These are phyloP conservation scores for Fusarium aywerte DNA, from an alignment of 2,329 filamentous ascomycete genomes.

Conservation along the genomic window DNA sequence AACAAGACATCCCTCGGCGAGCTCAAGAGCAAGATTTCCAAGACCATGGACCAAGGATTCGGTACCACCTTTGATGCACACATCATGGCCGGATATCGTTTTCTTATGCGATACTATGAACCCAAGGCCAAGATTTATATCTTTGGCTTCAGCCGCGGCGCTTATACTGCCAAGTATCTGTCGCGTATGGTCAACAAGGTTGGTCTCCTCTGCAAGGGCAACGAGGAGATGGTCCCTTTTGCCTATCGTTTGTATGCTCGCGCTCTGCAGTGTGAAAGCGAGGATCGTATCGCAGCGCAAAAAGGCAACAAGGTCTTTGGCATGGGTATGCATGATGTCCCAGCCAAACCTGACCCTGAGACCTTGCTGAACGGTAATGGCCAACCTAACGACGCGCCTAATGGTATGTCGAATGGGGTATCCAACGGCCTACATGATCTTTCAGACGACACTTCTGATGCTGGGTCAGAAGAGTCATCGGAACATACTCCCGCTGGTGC, in stretches of 20 bases:
- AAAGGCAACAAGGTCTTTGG: not conserved
- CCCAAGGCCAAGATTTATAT: slow-evolving; percentile 61
- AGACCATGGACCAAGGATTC: slow-evolving; percentile 56
- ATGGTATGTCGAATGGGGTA: not conserved
- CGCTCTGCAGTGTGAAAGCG: slow-evolving; percentile 52
- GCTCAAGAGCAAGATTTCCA: slow-evolving; percentile 50
- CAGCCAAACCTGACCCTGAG: not conserved
- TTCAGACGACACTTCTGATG: no score
- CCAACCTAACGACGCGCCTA: not conserved
- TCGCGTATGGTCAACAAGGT: slow-evolving; percentile 61
- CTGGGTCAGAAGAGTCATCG: no score
- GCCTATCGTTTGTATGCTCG: slow-evolving; percentile 57
- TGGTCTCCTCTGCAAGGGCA: slow-evolving; percentile 61
- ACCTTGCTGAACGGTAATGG: not conserved
- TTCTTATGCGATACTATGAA: slow-evolving; percentile 64
- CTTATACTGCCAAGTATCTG: slow-evolving; percentile 63
- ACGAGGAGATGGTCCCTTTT: slow-evolving; percentile 64
- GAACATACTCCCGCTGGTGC: not conserved
- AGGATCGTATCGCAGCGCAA: slow-evolving; percentile 39
- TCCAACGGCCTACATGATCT: not conserved
- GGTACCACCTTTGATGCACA: slow-evolving; percentile 62
- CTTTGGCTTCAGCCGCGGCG: slow-evolving; percentile 64
- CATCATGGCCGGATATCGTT: slow-evolving; percentile 63
- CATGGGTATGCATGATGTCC: not conserved
- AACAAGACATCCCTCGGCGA: slow-evolving; percentile 51